Evolutionary conservation across 306 rosid species (phyloP), one percentile per base, ranked within the genome.

Genomic region (Argentina anserina): DNA sequence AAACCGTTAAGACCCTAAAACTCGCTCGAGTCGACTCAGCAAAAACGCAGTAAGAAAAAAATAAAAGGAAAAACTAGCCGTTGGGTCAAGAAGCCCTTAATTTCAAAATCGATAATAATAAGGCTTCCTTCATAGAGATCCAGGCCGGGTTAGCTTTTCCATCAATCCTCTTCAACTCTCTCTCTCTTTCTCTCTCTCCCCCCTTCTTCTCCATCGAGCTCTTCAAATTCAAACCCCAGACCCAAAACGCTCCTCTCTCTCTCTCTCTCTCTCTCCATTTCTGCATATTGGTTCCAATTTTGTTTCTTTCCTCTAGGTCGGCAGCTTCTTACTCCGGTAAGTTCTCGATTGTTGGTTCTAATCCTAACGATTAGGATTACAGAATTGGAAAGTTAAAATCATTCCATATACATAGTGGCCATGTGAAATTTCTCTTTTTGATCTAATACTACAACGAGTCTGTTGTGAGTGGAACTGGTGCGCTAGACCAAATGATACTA

Each of bases 11-110:
- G 73, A 67, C 71, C 77, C 79, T 50, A 28, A 69, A 84, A 63
- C 49, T 21, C 45, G 87, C 81, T 10, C 80, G 58, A 29, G 68
- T 75, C 55, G 52, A 75, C 73, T n/a, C 80, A 36, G 28, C 9
- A 9, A 36, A 75, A 75, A 40, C 66, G 74, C 61, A 11, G 33
- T 18, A 75, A 52, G 29, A 66, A 33, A 11, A 40, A 31, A 14
- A 13, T 13, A 39, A 21, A 81, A 75, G 63, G 37, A 11, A 70
- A 79, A 90, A 90, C 82, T 93, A 93, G 98, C 98, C 98, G 98
- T 93, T 90, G 84, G 71, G 76, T 72, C 53, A 25, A 21, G 26
- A 7, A 28, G 1, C 39, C 62, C 37, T 14, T 69, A 59, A 75
- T 74, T 93, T 93, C 92, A 70, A 89, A 90, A 82, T 73, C 59